These are phyloP conservation scores for Vaccinium macrocarpon DNA, from an alignment of 148 eudicot species.

Conservation along the genomic window DNA sequence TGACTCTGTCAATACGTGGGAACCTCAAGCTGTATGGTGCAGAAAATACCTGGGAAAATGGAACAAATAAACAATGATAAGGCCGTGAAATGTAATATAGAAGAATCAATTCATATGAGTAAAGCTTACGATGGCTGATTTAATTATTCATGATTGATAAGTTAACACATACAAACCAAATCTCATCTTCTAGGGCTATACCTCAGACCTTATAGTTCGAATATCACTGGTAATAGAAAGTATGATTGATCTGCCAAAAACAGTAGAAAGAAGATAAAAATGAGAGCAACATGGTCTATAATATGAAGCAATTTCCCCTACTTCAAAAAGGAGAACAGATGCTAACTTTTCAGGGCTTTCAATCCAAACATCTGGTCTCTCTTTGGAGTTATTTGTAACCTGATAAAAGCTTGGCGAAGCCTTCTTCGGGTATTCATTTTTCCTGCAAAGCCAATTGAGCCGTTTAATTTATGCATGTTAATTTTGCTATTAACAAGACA, in stretches of 20 bases:
- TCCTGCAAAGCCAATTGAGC: conserved; percentile 31
- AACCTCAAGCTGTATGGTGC: conserved; percentile 92
- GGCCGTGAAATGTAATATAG: neutral
- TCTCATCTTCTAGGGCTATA: conserved; percentile 16
- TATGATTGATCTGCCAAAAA: conserved; percentile 57
- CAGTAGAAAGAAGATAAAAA: conserved; percentile 6
- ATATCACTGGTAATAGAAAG: conserved; percentile 87
- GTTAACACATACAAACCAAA: neutral
- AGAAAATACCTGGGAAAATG: conserved; percentile 55
- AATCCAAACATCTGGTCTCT: conserved; percentile 99
- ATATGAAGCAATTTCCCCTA: neutral
- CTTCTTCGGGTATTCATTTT: conserved; percentile 80
- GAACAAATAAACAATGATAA: conserved; percentile 1
- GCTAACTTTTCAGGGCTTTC: conserved; percentile 91
- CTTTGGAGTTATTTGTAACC: conserved; percentile 88
- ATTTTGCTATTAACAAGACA: neutral
- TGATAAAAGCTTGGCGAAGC: conserved; percentile 79
- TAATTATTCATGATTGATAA: neutral
- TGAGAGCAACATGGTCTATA: conserved; percentile 19
- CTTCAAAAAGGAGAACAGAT: neutral
- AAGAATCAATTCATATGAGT: conserved; percentile 11
- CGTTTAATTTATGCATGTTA: neutral
- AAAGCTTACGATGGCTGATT: neutral
- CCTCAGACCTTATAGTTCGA: conserved; percentile 81
- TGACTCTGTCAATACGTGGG: conserved; percentile 86